phyloP scores from a whole-genome alignment of 2,329 filamentous ascomycete genomes.

The Neonectria ditissima region DNA sequence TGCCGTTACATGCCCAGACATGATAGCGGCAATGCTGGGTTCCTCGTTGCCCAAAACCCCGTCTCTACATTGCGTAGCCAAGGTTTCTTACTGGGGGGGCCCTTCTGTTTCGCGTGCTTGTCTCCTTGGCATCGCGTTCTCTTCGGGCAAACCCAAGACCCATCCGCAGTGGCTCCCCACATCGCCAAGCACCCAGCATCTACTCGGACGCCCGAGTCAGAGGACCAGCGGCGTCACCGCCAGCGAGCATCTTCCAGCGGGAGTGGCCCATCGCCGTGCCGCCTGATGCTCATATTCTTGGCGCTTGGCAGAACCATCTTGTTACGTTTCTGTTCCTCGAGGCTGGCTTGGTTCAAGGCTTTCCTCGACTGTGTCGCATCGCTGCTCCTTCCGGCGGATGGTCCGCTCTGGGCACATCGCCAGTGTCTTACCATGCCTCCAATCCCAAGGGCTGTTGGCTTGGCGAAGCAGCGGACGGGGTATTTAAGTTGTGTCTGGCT shows the following conservation, averaged over 20 bases:
- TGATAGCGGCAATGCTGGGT: conserved; percentile 32
- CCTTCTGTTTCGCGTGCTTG: conserved; percentile 27
- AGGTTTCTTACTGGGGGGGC: not conserved
- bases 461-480: conserved; percentile 26
- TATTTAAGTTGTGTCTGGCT: conserved; percentile 6
- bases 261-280: conserved; percentile 10
- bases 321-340: conserved; percentile 39
- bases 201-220: conserved; percentile 34
- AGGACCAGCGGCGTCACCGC: conserved; percentile 12
- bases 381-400: conserved; percentile 30
- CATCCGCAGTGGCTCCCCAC: conserved; percentile 31
- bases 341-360: conserved; percentile 11
- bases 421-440: conserved; percentile 19
- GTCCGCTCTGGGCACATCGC: conserved; percentile 31
- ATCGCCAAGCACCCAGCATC: conserved; percentile 24
- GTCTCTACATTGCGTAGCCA: not conserved
- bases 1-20: conserved; percentile 27
- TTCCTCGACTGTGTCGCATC: conserved; percentile 26
- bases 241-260: not conserved
- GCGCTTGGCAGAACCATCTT: conserved; percentile 30
- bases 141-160: conserved; percentile 35
- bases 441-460: conserved; percentile 27
- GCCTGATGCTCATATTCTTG: conserved; percentile 36
- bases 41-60: conserved; percentile 20
- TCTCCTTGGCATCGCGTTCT: conserved; percentile 38